Percentiles rank a stretch among this genome's conserved stretches.
Conservation (phyloP, 208 protist species). For the Naegleria lovaniensis region DNA sequence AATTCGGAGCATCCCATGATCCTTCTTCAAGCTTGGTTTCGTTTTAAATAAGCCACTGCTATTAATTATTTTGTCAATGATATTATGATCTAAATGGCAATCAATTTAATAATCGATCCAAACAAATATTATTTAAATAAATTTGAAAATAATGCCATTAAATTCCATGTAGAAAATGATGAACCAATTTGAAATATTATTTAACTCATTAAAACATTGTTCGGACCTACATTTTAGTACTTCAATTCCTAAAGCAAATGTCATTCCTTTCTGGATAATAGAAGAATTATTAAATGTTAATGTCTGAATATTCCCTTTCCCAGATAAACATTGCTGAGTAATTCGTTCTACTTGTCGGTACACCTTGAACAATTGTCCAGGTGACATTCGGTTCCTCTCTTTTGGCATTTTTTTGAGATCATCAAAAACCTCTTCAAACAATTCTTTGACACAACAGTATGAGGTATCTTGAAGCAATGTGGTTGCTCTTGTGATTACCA, state of each 20-base stretch:
- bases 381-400: background rate
- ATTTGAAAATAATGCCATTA: no score
- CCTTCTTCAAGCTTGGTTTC: background rate
- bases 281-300: background rate
- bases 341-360: background rate
- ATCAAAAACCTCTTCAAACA: no score
- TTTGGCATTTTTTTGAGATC: background rate
- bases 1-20: background rate
- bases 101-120: no score
- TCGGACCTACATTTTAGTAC: background rate
- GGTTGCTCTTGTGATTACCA: no score
- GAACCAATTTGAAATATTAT: no score
- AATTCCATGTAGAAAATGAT: no score
- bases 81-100: background rate
- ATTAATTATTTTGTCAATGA: background rate
- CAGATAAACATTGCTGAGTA: background rate
- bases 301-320: background rate
- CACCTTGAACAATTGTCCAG: background rate
- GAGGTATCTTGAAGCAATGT: no score
- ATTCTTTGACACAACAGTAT: no score
- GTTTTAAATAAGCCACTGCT: background rate
- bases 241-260: background rate
- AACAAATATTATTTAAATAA: no score
- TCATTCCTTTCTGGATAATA: background rate
- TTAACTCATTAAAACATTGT: no score